Conservation (phyloP, 306 rosid genomes). For the Parietaria judaica region DNA sequence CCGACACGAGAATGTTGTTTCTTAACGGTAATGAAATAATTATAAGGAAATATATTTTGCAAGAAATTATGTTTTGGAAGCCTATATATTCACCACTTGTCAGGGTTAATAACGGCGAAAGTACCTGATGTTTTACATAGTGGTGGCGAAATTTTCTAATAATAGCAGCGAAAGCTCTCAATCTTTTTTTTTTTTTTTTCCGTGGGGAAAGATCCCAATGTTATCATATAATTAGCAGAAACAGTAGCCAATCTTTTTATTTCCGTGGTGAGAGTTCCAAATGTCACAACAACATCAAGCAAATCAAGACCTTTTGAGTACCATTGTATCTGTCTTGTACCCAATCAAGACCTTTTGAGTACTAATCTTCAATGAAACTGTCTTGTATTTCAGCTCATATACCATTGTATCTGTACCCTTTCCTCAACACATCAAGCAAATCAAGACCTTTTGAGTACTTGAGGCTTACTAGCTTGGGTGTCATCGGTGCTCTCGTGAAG, state of each 20-base stretch:
- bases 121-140: no score
- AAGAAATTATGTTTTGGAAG: no score
- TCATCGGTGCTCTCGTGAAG: conserved; percentile 87
- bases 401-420: conserved; percentile 72
- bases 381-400: conserved; percentile 64
- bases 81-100: no score
- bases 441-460: conserved; percentile 69
- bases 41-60: background rate
- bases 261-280: no score
- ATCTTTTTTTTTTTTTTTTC: no score
- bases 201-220: no score
- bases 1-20: conserved; percentile 69
- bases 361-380: background rate
- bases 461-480: conserved; percentile 85
- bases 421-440: conserved; percentile 69
- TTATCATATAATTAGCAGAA: no score
- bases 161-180: no score
- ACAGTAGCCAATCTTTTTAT: no score
- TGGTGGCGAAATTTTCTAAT: no score
- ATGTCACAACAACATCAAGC: conserved; percentile 41
- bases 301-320: conserved; percentile 69
- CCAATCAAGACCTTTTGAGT: no score
- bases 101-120: no score
- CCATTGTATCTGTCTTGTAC: background rate
- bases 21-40: conserved; percentile 54